Conservation (phyloP, 2,329 filamentous ascomycete genomes). For the Stachybotrys elegans region DNA sequence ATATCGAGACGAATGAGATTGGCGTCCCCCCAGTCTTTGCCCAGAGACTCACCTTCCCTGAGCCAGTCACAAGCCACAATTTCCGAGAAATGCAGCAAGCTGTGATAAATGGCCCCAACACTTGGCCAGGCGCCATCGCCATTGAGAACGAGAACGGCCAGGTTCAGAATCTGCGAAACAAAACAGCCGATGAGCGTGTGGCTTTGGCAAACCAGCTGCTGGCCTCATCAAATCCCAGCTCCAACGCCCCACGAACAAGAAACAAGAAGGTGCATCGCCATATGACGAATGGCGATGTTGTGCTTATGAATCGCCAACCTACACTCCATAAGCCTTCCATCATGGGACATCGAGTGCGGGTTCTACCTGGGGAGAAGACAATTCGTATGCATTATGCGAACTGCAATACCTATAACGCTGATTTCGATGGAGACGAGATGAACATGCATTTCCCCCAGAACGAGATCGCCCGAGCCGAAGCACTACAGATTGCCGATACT, state of each 20-base stretch:
- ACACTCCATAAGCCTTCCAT: constrained; percentile 98
- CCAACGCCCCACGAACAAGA: constrained; percentile 65
- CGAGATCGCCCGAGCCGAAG: constrained; percentile 88
- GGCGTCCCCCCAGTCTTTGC: constrained; percentile 98
- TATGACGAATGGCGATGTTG: constrained; percentile 92
- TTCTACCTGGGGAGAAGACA: constrained; percentile 90
- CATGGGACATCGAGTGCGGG: constrained; percentile 93
- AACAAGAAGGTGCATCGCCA: constrained; percentile 98
- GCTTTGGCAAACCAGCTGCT: constrained; percentile 91
- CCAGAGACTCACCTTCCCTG: constrained; percentile 90
- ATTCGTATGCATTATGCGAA: constrained; percentile 99
- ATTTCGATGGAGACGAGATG: constrained; percentile 99
- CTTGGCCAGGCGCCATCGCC: constrained; percentile 89
- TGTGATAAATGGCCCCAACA: constrained; percentile 88
- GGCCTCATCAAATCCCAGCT: constrained; percentile 71
- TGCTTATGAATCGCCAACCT: constrained; percentile 97
- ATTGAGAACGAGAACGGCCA: constrained; percentile 96
- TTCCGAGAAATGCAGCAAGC: constrained; percentile 94
- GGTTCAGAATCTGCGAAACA: constrained; percentile 80
- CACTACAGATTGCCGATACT: constrained; percentile 88
- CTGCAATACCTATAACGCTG: constrained; percentile 98
- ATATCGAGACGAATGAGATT: constrained; percentile 98
- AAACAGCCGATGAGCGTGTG: constrained; percentile 80
- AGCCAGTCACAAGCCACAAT: constrained; percentile 96
- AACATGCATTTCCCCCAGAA: constrained; percentile 99